Base-by-base conservation (phyloP, 164 flowering plant genomes). In the Magnolia sinica region DNA sequence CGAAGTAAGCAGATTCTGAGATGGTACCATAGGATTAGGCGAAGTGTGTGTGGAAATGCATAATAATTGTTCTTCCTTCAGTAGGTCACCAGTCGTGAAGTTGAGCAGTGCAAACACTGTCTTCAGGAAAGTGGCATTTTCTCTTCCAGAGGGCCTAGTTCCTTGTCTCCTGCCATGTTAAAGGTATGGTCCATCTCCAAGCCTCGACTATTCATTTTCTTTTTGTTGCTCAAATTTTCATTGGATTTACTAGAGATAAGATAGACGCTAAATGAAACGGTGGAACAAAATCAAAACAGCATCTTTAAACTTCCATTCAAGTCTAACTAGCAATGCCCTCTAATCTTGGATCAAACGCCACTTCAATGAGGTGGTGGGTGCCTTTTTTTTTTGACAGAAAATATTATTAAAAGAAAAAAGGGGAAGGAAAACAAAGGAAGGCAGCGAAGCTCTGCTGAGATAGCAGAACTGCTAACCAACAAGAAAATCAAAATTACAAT, bases 61-160 rank as follows among this genome's bases (percentile, higher is more conserved):
- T 37, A 37, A 37, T 37, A 37, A 37, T 5, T 37, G 45, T 37
- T 37, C 45, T 37, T 37, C 45, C 7, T 29, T 68, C 23, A 70
- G 72, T 78, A 82, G 87, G n/a, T 66, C 71, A n/a, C 88, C 90
- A 24, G 20, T 76, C 8, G 88, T 82, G 23, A 85, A 77, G 76
- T 63, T 86, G 58, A 75, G 75, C 49, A 76, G 73, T 52, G 64
- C 89, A 1, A 78, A 52, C 78, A 83, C 88, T 22, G 24, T 75
- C 7, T 78, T 81, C 8, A 84, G 87, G 14, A 82, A 84, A 11
- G 73, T 71, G n/a, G 58, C 73, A 49, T 19, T 49, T 71, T 71
- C 29, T 71, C 73, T 14, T 71, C 73, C 8, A 11, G 73, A 19
- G 73, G 73, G 27, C 58, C 73, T 71, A 71, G 50, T 50, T 71